Base-by-base conservation (phyloP, 495 filamentous ascomycete species). In the Sphaerosporella brunnea region DNA sequence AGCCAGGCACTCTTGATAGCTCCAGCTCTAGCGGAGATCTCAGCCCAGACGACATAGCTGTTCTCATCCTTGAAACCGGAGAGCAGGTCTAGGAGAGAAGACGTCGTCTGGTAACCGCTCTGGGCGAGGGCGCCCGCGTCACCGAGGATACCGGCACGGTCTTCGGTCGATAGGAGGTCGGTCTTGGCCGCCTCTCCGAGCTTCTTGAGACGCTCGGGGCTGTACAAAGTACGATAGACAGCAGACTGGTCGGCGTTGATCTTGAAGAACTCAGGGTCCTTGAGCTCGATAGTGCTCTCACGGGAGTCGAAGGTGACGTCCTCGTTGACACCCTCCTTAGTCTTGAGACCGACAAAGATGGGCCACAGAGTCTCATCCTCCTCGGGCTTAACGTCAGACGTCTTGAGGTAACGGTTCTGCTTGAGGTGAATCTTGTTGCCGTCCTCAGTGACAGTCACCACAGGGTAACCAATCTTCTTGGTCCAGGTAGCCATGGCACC, bases 41-140 rank as follows among this genome's bases (percentile, higher is more conserved):
- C 84, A 53, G 80, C 81, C 90, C 90, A 96, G 18, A 96, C 90
- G 23, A 95, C 79, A 53, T 85, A 96, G 53, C 90, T 83, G 5
- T 75, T 66, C 66, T 97, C 90, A 36, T 68, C 72, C 59, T 78
- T 74, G 62, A 97, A 90, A 36, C 80, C 76, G 57, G 87, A 77
- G 46, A 97, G 68, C 3, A 97, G 73, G 43, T 78, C 84, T 15
- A 97, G 67, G 45, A 94, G 68, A 11, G 84, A 84, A 13, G 88
- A 94, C 2, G 90, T 93, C 63, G 79, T 85, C 64, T 93, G 84
- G 63, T 90, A 94, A 23, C 88, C 88, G 13, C 84, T 87, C 3
- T 82, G 72, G 46, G 88, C 82, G 53, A 97, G 69, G 36, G 90
- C 84, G 53, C 86, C 87, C 9, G 90, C 84, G 62, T 97, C 90